Evolutionary conservation across 805 yeast genomes (phyloP), one percentile per base, ranked within the genome.

Genomic region (Ogataea nakhonphanomensis): DNA sequence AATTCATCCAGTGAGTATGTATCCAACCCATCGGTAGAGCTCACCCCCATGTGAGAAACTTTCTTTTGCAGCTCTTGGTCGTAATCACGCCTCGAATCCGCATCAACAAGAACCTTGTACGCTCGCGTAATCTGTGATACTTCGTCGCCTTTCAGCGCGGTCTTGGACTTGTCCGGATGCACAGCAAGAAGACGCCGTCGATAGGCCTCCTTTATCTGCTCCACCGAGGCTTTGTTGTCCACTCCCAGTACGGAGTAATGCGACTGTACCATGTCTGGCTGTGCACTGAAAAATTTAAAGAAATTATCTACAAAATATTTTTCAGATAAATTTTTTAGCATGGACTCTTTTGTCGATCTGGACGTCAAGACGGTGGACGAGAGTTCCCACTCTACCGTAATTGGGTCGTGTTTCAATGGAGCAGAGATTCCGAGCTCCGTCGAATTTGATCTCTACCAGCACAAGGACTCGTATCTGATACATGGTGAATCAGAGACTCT

Each of bases 351-450:
- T 14, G 37, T 52, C 21, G 53, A 53, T n/a, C 31, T 51, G 9
- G 39, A 44, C 5, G 51, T 49, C 25, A 42, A 45, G 10, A 49
- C 68, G 1, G 49, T 58, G 41, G 62, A 66, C 12, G 76, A 71
- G 12, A 70, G 70, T 20, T 73, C 79, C 11, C 56, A 70, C 3
- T 64, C 76, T 4, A 78, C 75, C 3, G 71, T 57, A 21, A 74
- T 83, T 8, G 84, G 88, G 3, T 74, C 84, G n/a, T 83, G 85
- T 55, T 82, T 89, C 67, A 84, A 84, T 54, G 96, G 96, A 4
- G 69, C 84, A 38, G 65, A 71, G 17, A 73, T 81, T 2, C 81
- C 91, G 26, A 60, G 64, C 7, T 69, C 73, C 10, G 76, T 84
- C 7, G 59, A 65, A 25, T 84, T 90, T 52, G 78, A 81, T 31